Base-by-base conservation (phyloP, 352 stramenopile species). In the Halophytophthora batemanensis region DNA sequence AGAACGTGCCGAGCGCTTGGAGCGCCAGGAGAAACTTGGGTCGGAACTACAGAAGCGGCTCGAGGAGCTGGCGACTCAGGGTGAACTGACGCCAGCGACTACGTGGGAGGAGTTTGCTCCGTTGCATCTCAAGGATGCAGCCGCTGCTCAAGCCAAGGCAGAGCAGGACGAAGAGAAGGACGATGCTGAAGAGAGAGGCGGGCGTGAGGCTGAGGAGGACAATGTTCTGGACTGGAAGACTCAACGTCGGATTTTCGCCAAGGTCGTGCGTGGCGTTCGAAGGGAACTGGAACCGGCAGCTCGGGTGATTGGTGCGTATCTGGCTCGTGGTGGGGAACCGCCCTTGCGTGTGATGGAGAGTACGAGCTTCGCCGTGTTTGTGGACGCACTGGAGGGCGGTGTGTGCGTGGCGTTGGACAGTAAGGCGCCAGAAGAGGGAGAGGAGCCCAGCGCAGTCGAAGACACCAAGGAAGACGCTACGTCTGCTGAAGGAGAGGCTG, bases 371-470 rank as follows among this genome's bases (percentile, higher is more conserved):
- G 61, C 71, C 5, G 64, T 56, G 0, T 88, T 82, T 50, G 37
- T 31, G 1, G 47, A 58, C 12, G 70, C 61, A 1, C 46, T 88
- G 1, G 53, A 64, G 15, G 58, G 45, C 29, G 68, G 75, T 10
- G 64, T 87, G 4, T 38, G 56, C 11, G 23, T 51, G 3, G 39
- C 45, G 7, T 42, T 84, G 18, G 71, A 87, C 3, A 66, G 52
- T 6, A 84, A 83, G 25, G 66, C 74, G 13, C 64, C 69, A 17
- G 77, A 90, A 50, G 75, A 90, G 56, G 77, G 79, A 5, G 79
- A 90, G 40, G 79, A 83, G 1, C 40, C 42, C 14, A 49, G 29
- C 14, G 18, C 44, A 28, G 46, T 33, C 7, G 56, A 54, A 11
- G 47, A 49, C 11, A 31, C 17, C 11, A 48, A 50, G 13, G 45